Conservation (phyloP, 495 filamentous ascomycete species). For the Glutinoglossum americanum region DNA sequence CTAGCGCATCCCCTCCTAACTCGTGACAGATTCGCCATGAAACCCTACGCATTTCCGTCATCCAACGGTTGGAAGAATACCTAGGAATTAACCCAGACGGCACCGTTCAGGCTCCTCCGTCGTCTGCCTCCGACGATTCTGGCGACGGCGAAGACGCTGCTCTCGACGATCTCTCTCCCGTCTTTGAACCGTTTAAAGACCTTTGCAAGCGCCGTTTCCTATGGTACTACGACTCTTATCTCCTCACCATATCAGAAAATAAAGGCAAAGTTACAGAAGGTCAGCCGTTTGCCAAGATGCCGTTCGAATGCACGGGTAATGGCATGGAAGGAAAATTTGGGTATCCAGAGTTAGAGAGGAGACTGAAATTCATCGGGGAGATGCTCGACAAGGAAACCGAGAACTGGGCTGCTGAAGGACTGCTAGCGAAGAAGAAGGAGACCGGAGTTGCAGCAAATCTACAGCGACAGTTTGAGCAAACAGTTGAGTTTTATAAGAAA, state of each 20-base stretch:
- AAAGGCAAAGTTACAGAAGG: conserved; percentile 35
- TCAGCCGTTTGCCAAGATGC: conserved; percentile 49
- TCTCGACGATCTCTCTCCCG: conserved; percentile 25
- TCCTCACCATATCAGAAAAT: conserved; percentile 42
- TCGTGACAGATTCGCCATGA: conserved; percentile 68
- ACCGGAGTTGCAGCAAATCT: conserved; percentile 59
- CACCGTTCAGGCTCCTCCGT: conserved; percentile 16
- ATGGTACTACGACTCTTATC: conserved; percentile 87
- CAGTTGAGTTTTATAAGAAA: conserved; percentile 47
- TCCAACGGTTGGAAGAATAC: conserved; percentile 64
- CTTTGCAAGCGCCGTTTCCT: conserved; percentile 79
- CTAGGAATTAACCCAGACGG: conserved; percentile 40
- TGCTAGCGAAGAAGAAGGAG: conserved; percentile 38
- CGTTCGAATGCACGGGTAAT: conserved; percentile 63
- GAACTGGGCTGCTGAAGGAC: conserved; percentile 49
- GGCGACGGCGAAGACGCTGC: conserved; percentile 30
- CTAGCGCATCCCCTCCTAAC: neutral
- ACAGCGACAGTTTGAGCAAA: conserved; percentile 64
- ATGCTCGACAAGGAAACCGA: conserved; percentile 50
- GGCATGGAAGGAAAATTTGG: conserved; percentile 74
- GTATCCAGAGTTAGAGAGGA: conserved; percentile 49
- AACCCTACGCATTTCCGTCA: conserved; percentile 65
- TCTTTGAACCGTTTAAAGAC: conserved; percentile 69
- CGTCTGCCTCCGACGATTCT: conserved; percentile 21
- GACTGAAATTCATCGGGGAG: conserved; percentile 42